Conservation (phyloP, 768 basidiomycete genomes). For the Lanmaoa rubissima region DNA sequence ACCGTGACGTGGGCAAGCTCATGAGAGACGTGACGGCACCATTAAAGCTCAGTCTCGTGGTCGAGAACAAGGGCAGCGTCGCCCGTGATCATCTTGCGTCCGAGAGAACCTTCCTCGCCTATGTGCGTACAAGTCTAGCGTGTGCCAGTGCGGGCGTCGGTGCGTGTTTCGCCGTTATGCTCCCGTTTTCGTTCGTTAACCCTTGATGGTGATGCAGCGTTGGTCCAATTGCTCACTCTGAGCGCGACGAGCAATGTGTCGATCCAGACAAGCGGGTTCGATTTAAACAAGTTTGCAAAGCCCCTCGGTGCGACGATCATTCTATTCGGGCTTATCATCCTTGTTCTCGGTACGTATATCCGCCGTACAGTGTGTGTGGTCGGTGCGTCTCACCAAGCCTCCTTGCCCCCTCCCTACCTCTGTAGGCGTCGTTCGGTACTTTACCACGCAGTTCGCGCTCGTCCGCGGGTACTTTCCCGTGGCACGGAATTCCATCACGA, state of each 20-base stretch:
- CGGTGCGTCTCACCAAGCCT: background rate
- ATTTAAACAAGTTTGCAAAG: conserved; percentile 37
- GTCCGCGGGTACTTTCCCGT: conserved; percentile 51
- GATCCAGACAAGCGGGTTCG: background rate
- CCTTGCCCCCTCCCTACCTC: background rate
- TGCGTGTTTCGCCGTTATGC: conserved; percentile 28
- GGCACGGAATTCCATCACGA: conserved; percentile 44
- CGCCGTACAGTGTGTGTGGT: background rate
- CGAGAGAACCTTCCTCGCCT: conserved; percentile 63
- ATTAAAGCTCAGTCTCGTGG: conserved; percentile 30
- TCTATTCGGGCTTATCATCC: conserved; percentile 44
- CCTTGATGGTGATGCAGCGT: conserved; percentile 29
- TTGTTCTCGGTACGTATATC: conserved; percentile 42
- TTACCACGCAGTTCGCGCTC: conserved; percentile 49
- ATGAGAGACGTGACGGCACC: conserved; percentile 4
- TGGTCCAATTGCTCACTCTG: conserved; percentile 54
- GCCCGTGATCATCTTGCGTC: conserved; percentile 65
- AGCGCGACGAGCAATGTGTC: conserved; percentile 11
- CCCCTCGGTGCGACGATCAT: conserved; percentile 54
- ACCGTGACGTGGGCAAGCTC: background rate
- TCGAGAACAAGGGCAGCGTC: conserved; percentile 61
- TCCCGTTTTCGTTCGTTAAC: background rate
- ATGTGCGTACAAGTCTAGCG: conserved; percentile 61
- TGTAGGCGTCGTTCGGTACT: conserved; percentile 52
- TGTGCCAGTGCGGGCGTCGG: conserved; percentile 60